Base-by-base conservation (phyloP, 73 alveolate species). In the Symbiodinium natans region DNA sequence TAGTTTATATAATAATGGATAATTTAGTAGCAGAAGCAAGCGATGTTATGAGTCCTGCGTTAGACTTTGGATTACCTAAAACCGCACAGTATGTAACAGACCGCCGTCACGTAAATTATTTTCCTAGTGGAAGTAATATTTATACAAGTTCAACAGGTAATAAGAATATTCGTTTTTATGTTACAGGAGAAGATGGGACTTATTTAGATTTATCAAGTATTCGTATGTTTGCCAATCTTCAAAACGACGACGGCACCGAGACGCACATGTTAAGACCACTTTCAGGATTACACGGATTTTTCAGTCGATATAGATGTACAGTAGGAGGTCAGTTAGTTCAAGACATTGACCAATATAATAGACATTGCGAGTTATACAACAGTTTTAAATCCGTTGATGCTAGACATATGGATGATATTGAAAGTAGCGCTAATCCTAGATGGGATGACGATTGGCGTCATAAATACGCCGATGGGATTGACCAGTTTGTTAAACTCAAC, bases 251-350 rank as follows among this genome's bases (percentile, higher is more conserved):
- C 29, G 41, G 40, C 0, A 46, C 52, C 0, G 6, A 41, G 25
- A 41, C 15, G 0, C 38, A 83, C n/a, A 41, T 83, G 3, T n/a
- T 83, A 41, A 68, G 73, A 27, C 80, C 93, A 43, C 43, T 84
- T n/a, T 2, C 52, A 7, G 80, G 80, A 23, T 84, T 84, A n/a
- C 80, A 42, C 31, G 43, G 38, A 4, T 84, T 84, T 73, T 46
- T 46, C 0, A n/a, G 27, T 25, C 75, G 93, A 3, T 84, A 42
- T 84, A 84, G 68, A 54, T 34, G 41, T 15, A 42, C 77, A 2
- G 80, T 46, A 84, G 93, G 82, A 27, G 93, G 93, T 8, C 93
- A 84, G 31, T 36, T 25, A n/a, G 93, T 84, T 84, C 93, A 84
- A 29, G 93, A 46, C 36, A 46, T 84, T 31, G 52, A 29, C 33